Evolutionary conservation across 208 protist species (phyloP).

Genomic region (Jaenimonas drosophilae): DNA sequence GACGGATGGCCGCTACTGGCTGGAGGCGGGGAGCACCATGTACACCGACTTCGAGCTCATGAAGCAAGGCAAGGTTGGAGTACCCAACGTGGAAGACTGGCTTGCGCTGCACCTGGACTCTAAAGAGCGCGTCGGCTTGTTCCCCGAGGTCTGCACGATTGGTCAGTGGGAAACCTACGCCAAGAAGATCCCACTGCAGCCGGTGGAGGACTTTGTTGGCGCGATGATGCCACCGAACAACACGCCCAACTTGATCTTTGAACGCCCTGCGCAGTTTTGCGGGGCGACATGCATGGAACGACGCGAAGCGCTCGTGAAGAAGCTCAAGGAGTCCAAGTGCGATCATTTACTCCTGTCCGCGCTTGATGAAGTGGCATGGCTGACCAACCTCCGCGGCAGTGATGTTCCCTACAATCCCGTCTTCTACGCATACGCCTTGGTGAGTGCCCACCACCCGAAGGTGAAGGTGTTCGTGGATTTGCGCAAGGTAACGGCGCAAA

Average conservation of each 20-base stretch:
- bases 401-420: constrained; percentile 90
- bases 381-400: constrained; percentile 84
- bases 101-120: constrained; percentile 33
- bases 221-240: constrained; percentile 26
- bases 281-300: constrained; percentile 52
- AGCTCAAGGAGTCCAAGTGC: constrained; percentile 37
- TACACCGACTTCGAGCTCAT: constrained; percentile 79
- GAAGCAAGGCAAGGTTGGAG: constrained; percentile 53
- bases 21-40: constrained; percentile 85
- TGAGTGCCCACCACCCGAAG: constrained; percentile 13
- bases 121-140: constrained; percentile 34
- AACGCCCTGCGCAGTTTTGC: constrained; percentile 53
- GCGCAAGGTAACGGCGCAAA: constrained; percentile 18
- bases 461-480: constrained; percentile 19
- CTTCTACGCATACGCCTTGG: constrained; percentile 80
- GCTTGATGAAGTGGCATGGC: constrained; percentile 89
- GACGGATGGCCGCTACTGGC: constrained; percentile 97
- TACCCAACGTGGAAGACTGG: constrained; percentile 68
- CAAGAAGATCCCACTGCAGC: constrained; percentile 45
- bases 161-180: constrained; percentile 61
- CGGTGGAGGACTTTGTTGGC: constrained; percentile 45
- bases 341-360: constrained; percentile 74
- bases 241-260: constrained; percentile 18
- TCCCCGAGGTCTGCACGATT: constrained; percentile 60
- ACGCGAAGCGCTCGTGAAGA: constrained; percentile 26